Evolutionary conservation across 2,329 filamentous ascomycete species (phyloP).

Genomic region (Rachicladosporium sp.): DNA sequence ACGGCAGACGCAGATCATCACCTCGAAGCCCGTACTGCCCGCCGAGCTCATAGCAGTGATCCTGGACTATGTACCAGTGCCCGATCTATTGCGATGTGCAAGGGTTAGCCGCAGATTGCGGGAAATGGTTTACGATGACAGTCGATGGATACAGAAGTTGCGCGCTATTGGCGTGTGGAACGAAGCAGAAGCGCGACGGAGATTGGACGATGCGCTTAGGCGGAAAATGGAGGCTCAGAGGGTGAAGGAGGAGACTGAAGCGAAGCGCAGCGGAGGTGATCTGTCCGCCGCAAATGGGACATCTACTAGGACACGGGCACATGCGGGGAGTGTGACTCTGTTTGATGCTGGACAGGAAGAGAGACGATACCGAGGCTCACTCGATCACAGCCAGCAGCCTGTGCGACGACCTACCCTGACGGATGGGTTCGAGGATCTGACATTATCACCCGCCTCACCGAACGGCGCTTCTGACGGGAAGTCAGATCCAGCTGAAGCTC

Average conservation of each 20-base stretch:
- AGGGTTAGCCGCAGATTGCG: conserved; percentile 73
- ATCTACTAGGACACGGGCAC: conserved; percentile 19
- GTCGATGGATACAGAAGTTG: conserved; percentile 79
- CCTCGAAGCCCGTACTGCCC: conserved; percentile 65
- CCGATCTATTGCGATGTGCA: conserved; percentile 76
- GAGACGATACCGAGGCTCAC: conserved; percentile 31
- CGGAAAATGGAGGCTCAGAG: conserved; percentile 45
- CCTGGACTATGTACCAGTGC: conserved; percentile 75
- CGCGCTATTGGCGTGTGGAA: conserved; percentile 88
- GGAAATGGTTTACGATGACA: conserved; percentile 98
- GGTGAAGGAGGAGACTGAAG: conserved; percentile 29
- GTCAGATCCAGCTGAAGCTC: conserved; percentile 50
- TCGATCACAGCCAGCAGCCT: conserved; percentile 20
- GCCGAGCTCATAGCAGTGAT: conserved; percentile 87
- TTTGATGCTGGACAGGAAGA: conserved; percentile 56
- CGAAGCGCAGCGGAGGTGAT: conserved; percentile 19
- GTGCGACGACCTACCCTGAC: conserved; percentile 26
- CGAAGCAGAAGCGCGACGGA: conserved; percentile 67
- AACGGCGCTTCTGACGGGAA: conserved; percentile 17
- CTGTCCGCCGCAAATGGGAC: conserved; percentile 5
- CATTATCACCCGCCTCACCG: conserved; percentile 29
- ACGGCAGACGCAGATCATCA: conserved; percentile 67
- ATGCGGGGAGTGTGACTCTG: conserved; percentile 44
- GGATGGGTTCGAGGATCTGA: conserved; percentile 73
- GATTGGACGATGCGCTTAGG: conserved; percentile 59